phyloP scores from a whole-genome alignment of 306 rosid genomes.

The Sesbania bispinosa region DNA sequence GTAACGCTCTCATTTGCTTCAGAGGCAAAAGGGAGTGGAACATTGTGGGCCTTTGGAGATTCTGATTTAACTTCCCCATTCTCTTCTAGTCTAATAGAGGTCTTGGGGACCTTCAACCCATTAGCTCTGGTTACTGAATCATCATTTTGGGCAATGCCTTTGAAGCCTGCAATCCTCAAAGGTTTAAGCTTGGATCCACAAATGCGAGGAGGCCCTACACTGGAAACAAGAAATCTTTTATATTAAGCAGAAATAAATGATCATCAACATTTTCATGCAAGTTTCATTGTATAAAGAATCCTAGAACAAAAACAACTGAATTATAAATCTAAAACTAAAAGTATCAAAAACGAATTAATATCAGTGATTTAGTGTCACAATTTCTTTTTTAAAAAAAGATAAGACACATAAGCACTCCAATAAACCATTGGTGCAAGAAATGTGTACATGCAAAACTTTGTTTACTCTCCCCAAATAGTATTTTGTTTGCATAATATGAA shows the following conservation, averaged over 20 bases:
- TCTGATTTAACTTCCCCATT: constrained; percentile 43
- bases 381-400: not conserved
- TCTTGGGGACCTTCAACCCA: constrained; percentile 58
- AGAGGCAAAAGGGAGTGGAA: constrained; percentile 58
- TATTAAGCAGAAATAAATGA: constrained; percentile 20
- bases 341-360: not conserved
- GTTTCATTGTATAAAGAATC: not conserved
- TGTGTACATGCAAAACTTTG: not conserved
- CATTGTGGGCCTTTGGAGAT: constrained; percentile 52
- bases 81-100: constrained; percentile 63
- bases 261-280: not conserved
- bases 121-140: constrained; percentile 51
- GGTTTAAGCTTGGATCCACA: constrained; percentile 49
- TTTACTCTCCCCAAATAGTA: not conserved
- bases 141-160: constrained; percentile 62
- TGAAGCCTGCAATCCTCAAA: constrained; percentile 67
- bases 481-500: not conserved
- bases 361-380: not conserved
- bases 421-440: not conserved
- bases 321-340: constrained; percentile 1
- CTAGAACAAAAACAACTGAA: not conserved
- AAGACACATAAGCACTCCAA: not conserved
- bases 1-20: constrained; percentile 49
- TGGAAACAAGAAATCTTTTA: constrained; percentile 58
- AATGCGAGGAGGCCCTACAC: constrained; percentile 73